Percentiles rank a stretch among this genome's conserved stretches.
phyloP scores from a whole-genome alignment of 768 basidiomycete genomes.

The Phaffia tasmanica region DNA sequence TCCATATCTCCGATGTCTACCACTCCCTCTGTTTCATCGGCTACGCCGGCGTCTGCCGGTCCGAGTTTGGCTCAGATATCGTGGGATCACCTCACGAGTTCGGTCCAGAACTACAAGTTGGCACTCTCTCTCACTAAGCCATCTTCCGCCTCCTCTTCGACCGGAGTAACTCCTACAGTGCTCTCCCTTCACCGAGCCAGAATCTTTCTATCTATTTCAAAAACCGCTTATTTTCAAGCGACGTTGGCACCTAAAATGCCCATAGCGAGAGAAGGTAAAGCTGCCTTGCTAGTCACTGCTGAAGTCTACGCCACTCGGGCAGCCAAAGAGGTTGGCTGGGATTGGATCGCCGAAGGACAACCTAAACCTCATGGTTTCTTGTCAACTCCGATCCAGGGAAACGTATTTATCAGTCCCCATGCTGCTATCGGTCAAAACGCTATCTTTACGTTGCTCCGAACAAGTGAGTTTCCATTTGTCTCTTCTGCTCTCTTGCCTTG shows the following conservation, averaged over 20 bases:
- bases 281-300: constrained; percentile 34
- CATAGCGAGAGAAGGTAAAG: constrained; percentile 32
- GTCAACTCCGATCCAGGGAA: constrained; percentile 13
- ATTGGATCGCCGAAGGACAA: constrained; percentile 35
- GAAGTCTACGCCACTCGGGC: constrained; percentile 39
- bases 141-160: constrained; percentile 12
- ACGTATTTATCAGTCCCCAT: constrained; percentile 31
- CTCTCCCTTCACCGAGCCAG: constrained; percentile 33
- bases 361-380: background rate
- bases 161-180: constrained; percentile 30
- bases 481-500: background rate
- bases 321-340: constrained; percentile 38
- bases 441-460: constrained; percentile 34
- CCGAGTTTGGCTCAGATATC: constrained; percentile 32
- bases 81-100: constrained; percentile 34
- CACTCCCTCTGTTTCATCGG: too few relatives aligned
- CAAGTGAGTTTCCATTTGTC: background rate
- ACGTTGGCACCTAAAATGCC: constrained; percentile 31
- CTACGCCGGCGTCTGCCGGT: too few relatives aligned
- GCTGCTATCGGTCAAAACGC: constrained; percentile 33
- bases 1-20: too few relatives aligned
- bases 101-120: constrained; percentile 37
- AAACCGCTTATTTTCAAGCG: constrained; percentile 34
- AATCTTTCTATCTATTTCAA: constrained; percentile 32
- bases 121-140: constrained; percentile 31